Conservation (phyloP, 148 eudicot genomes). For the Polygonum maritimum region DNA sequence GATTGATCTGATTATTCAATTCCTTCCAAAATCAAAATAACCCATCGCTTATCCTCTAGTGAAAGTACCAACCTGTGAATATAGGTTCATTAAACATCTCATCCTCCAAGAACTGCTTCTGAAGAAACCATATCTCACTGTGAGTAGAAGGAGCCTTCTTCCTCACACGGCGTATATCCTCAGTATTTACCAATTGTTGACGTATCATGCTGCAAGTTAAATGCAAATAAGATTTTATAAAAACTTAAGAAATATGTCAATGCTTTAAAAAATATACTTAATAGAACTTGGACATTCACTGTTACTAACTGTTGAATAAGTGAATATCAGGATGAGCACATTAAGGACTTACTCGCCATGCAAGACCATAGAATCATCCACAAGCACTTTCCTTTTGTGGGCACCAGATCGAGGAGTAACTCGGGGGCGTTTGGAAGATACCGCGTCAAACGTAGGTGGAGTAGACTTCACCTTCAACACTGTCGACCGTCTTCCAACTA, state of each 20-base stretch:
- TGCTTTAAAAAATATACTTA: neutral
- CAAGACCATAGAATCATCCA: slow-evolving; percentile 84
- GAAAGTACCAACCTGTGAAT: slow-evolving; percentile 46
- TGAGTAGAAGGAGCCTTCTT: slow-evolving; percentile 95
- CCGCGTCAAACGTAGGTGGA: slow-evolving; percentile 39
- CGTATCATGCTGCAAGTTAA: slow-evolving; percentile 53
- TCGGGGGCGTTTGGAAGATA: slow-evolving; percentile 52
- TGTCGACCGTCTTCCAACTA: slow-evolving; percentile 82
- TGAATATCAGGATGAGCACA: slow-evolving; percentile 1
- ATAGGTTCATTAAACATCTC: slow-evolving; percentile 62
- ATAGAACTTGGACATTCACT: neutral
- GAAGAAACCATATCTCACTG: slow-evolving; percentile 74
- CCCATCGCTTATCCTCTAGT: neutral
- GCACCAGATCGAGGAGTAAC: slow-evolving; percentile 38
- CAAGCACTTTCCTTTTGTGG: slow-evolving; percentile 71
- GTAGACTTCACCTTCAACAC: slow-evolving; percentile 61
- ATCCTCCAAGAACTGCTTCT: slow-evolving; percentile 64
- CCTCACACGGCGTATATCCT: slow-evolving; percentile 80
- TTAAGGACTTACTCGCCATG: slow-evolving; percentile 89
- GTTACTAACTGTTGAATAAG: neutral
- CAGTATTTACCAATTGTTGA: slow-evolving; percentile 69
- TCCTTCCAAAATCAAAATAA: neutral
- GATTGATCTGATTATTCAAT: neutral
- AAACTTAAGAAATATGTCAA: neutral
- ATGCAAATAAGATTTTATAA: neutral